Evolutionary conservation across 768 basidiomycete species (phyloP).

Genomic region (Gymnopilus dilepis): DNA sequence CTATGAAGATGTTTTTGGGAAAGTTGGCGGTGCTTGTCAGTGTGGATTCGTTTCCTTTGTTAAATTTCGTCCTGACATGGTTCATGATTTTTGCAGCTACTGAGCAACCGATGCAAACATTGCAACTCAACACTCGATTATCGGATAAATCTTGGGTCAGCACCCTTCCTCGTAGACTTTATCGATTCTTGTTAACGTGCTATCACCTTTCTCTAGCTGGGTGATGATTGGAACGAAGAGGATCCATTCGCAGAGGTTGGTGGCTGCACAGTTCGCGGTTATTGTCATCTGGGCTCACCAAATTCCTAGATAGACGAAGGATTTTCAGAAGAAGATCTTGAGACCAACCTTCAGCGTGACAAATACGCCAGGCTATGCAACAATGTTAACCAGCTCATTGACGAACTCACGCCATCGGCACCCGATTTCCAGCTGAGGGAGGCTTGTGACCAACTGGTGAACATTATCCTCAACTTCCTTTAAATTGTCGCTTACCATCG

Average conservation of each 20-base stretch:
- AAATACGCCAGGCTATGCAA: constrained; percentile 89
- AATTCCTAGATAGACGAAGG: constrained; percentile 82
- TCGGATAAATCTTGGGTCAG: constrained; percentile 91
- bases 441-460: constrained; percentile 86
- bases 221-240: constrained; percentile 86
- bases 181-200: neutral
- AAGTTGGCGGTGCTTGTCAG: constrained; percentile 70
- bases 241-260: constrained; percentile 94
- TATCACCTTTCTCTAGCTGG: constrained; percentile 49
- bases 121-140: constrained; percentile 85
- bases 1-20: constrained; percentile 94
- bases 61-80: neutral
- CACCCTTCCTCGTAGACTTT: too few relatives aligned
- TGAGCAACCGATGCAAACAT: constrained; percentile 69
- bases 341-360: constrained; percentile 91
- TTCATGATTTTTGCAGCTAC: constrained; percentile 38
- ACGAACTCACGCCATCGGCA: constrained; percentile 81
- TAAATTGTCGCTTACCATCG: neutral
- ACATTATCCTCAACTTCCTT: constrained; percentile 28
- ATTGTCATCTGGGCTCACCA: neutral
- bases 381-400: constrained; percentile 83
- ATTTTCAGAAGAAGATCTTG: constrained; percentile 89
- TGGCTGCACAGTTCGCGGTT: neutral
- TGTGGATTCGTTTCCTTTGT: constrained; percentile 16
- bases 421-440: constrained; percentile 84